phyloP scores from a whole-genome alignment of 1,284 basidiomycete species.

The Tilletia walkeri region DNA sequence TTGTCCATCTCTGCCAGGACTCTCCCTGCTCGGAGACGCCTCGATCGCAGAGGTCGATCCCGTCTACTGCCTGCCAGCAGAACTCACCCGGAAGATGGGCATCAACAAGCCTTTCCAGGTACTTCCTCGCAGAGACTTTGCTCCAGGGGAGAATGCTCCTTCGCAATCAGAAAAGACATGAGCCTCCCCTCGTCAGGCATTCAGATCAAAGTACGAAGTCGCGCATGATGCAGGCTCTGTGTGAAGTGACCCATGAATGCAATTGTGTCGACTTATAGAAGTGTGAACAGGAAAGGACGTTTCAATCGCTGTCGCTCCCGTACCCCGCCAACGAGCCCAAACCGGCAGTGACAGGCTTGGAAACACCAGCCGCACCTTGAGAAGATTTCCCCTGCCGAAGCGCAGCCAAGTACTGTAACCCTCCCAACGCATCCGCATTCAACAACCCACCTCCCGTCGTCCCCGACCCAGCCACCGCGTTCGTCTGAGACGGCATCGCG shows the following conservation, averaged over 20 bases:
- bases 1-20: conserved; percentile 60
- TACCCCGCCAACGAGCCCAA: conserved; percentile 46
- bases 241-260: neutral
- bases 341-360: conserved; percentile 20
- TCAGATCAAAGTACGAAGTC: too few relatives aligned
- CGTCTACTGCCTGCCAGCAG: conserved; percentile 90
- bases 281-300: neutral
- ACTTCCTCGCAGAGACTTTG: neutral
- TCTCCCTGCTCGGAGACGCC: conserved; percentile 85
- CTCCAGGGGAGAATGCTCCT: neutral
- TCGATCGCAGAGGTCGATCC: conserved; percentile 82
- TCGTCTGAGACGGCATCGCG: neutral
- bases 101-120: conserved; percentile 42
- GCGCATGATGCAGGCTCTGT: neutral
- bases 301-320: conserved; percentile 44
- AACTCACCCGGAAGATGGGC: conserved; percentile 61
- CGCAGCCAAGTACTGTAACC: conserved; percentile 30
- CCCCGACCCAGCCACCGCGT: neutral
- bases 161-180: neutral
- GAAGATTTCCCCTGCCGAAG: conserved; percentile 20
- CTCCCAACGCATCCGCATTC: conserved; percentile 33
- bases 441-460: conserved; percentile 24
- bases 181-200: too few relatives aligned
- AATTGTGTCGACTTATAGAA: neutral
- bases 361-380: neutral